These are phyloP conservation scores for Lathyrus aphaca DNA, from an alignment of 306 rosid genomes.

Conservation along the genomic window DNA sequence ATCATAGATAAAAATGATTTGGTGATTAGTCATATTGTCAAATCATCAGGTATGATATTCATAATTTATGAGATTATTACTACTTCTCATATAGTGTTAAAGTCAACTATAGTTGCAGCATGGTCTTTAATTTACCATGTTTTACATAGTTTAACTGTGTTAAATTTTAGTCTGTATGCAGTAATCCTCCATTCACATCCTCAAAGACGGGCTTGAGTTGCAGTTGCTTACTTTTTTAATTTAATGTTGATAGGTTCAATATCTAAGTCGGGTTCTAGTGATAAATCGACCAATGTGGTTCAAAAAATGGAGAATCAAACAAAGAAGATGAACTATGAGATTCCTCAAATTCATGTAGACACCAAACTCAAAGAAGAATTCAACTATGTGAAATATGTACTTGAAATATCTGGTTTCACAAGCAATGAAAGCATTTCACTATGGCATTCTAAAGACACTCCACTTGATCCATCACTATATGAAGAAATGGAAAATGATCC, in stretches of 20 bases:
- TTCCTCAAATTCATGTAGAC: conserved; percentile 10
- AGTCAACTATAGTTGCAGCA: neutral
- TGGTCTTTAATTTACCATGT: no score
- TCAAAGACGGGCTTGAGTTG: neutral
- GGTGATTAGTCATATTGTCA: neutral
- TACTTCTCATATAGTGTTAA: neutral
- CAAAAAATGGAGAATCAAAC: conserved; percentile 27
- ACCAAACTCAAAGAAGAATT: conserved; percentile 40
- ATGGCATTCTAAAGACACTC: conserved; percentile 56
- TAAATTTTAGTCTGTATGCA: no score
- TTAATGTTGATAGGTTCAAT: conserved; percentile 38
- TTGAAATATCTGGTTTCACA: conserved; percentile 57
- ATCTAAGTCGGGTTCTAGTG: neutral
- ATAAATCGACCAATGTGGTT: conserved; percentile 16
- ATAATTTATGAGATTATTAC: no score
- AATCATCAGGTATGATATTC: neutral
- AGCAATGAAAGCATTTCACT: conserved; percentile 37
- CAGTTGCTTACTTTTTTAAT: neutral
- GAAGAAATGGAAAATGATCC: conserved; percentile 54
- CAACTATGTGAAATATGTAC: conserved; percentile 56
- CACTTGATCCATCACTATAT: conserved; percentile 50
- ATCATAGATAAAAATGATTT: conserved; percentile 23
- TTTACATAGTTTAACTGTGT: no score
- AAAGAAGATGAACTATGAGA: conserved; percentile 23
- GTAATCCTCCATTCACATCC: no score